Percentiles rank a stretch among this genome's conserved stretches.
These are phyloP conservation scores for Rutstroemia sp. DNA, from an alignment of 2,329 filamentous ascomycete genomes.

Conservation along the genomic window DNA sequence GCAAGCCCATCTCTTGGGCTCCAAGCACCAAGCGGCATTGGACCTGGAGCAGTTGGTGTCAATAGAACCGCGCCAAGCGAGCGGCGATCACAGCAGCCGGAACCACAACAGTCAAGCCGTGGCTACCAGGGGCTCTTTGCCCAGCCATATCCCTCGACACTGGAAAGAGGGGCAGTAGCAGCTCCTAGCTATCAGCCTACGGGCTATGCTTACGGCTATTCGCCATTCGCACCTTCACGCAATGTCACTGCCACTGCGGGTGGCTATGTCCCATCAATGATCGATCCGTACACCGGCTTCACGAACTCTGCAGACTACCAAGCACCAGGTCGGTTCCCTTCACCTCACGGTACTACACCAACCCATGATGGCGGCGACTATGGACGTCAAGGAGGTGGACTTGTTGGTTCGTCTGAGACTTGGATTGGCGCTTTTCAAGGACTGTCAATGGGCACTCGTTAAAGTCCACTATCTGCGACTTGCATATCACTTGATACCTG, in stretches of 20 bases:
- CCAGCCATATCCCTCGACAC: constrained; percentile 35
- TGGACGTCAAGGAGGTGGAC: constrained; percentile 34
- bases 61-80: constrained; percentile 33
- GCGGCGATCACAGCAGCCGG: constrained; percentile 33
- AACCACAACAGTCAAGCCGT: constrained; percentile 17
- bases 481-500: not conserved
- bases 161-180: constrained; percentile 34
- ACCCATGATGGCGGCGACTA: constrained; percentile 35
- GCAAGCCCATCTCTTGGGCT: constrained; percentile 69
- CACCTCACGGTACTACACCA: constrained; percentile 31
- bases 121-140: constrained; percentile 36
- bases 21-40: constrained; percentile 60
- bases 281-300: constrained; percentile 39
- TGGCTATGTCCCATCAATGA: constrained; percentile 34
- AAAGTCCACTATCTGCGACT: not conserved
- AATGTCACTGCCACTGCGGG: constrained; percentile 28
- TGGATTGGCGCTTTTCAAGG: constrained; percentile 61
- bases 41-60: constrained; percentile 57
- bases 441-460: constrained; percentile 54
- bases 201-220: constrained; percentile 36
- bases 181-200: constrained; percentile 34
- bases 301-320: constrained; percentile 38
- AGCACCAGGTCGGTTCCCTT: constrained; percentile 39
- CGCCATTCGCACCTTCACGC: constrained; percentile 37
- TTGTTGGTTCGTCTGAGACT: constrained; percentile 38